Conservation (phyloP, 768 basidiomycete species). For the Boletellus ananas region DNA sequence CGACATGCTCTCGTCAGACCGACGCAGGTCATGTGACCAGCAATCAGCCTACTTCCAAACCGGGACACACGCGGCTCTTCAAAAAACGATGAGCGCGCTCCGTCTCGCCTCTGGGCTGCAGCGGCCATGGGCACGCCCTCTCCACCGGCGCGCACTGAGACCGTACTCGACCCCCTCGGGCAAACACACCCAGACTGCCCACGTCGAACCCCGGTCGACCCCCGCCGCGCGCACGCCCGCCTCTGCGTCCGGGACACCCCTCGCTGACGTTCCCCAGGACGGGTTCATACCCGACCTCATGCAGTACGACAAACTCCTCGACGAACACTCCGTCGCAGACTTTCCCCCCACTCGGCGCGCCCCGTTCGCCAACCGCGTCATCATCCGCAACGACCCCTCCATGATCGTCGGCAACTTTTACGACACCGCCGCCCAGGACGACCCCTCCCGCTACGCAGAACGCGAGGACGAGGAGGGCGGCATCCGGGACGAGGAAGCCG, state of each 20-base stretch:
- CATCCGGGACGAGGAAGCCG: slow-evolving; percentile 8
- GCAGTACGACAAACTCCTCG: slow-evolving; percentile 57
- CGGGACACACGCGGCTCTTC: slow-evolving; percentile 13
- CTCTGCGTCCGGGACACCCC: slow-evolving; percentile 11
- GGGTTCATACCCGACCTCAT: slow-evolving; percentile 56
- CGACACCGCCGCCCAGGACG: slow-evolving; percentile 13
- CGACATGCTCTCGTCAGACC: slow-evolving; percentile 1
- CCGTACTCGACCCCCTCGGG: slow-evolving; percentile 14
- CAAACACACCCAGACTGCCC: not conserved
- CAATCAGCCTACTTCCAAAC: slow-evolving; percentile 9
- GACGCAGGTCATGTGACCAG: no score
- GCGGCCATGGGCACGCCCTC: slow-evolving; percentile 4
- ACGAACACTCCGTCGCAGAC: slow-evolving; percentile 52
- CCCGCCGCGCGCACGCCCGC: not conserved
- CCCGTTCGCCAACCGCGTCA: slow-evolving; percentile 58
- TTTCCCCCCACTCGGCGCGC: slow-evolving; percentile 50
- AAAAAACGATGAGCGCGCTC: slow-evolving; percentile 26
- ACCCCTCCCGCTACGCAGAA: not conserved
- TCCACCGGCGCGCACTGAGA: not conserved
- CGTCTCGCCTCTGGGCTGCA: slow-evolving; percentile 12
- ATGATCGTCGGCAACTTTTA: slow-evolving; percentile 46
- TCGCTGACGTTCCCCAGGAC: slow-evolving; percentile 22
- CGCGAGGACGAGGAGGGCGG: slow-evolving; percentile 8
- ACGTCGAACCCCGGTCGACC: slow-evolving; percentile 2
- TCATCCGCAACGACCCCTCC: slow-evolving; percentile 68